These are phyloP conservation scores for Amaranthus palmeri DNA, from an alignment of 148 eudicot genomes.

Conservation along the genomic window DNA sequence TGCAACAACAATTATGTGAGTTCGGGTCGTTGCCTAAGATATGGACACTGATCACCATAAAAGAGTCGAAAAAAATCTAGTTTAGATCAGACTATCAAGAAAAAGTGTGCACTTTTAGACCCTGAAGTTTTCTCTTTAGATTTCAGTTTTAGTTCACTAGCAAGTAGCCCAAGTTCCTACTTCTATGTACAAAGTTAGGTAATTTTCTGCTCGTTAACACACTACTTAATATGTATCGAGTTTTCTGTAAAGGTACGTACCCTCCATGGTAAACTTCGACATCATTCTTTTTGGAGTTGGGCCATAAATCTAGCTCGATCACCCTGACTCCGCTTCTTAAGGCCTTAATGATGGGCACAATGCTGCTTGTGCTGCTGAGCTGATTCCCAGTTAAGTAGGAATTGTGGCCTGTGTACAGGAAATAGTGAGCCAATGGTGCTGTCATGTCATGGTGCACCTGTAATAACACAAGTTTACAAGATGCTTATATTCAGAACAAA, in stretches of 20 bases:
- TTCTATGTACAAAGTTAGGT: neutral
- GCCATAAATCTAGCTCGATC: constrained; percentile 73
- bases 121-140: too few relatives aligned
- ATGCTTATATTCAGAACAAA: neutral
- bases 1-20: neutral
- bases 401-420: constrained; percentile 68
- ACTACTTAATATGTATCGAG: neutral
- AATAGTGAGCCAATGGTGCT: constrained; percentile 63
- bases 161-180: neutral
- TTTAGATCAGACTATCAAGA: too few relatives aligned
- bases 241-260: constrained; percentile 26
- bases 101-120: too few relatives aligned
- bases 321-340: constrained; percentile 54
- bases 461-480: neutral
- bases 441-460: constrained; percentile 68
- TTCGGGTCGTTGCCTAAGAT: too few relatives aligned
- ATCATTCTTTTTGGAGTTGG: constrained; percentile 35
- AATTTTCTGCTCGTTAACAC: too few relatives aligned
- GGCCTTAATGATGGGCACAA: constrained; percentile 47
- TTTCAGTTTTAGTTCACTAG: neutral
- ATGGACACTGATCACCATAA: too few relatives aligned
- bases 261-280: constrained; percentile 66
- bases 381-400: constrained; percentile 80
- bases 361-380: constrained; percentile 52
- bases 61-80: too few relatives aligned